Evolutionary conservation across 2,329 filamentous ascomycete species (phyloP), one percentile per base, ranked within the genome.

Genomic region (Bipolaris zeicola): DNA sequence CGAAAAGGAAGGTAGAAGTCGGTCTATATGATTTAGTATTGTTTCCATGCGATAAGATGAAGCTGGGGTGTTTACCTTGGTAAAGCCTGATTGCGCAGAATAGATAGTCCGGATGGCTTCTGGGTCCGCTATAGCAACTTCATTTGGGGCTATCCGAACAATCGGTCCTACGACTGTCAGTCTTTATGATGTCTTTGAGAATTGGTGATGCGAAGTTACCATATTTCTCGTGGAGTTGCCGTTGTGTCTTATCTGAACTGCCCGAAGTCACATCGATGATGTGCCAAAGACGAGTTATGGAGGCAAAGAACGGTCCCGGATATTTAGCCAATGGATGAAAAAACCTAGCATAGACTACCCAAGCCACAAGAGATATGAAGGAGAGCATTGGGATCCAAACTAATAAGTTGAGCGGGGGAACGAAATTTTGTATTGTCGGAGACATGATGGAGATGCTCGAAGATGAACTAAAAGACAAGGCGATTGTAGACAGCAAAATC

Each of bases 81-180:
- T 34, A 18, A 55, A 52, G 10, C 44, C 43, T 6, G 39, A 52
- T 18, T 56, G 38, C 1, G 49, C 10, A 11, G 38, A 37, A 13
- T 50, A 54, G 4, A 57, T 57, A 4, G 31, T 31, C 10, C 36
- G 48, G 20, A 54, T 45, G 5, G 55, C 50, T 38, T 52, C 54
- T 22, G 49, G 54, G 10, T 57, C 54, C 4, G 54, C 49, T 34
- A 57, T 52, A 1, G 48, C 48, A 22, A 57, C 41, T 31, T 57
- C 55, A 26, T 57, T 49, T 6, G 55, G 55, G 3, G 55, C 55
- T 3, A 57, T 57, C 14, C 55, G 38, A 28, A 57, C 24, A n/a
- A 57, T 50, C 1, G 50, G 45, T 1, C 53, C 52, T 55, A 26
- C 5, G 0, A 10, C n/a, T n/a, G 4, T 48, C 10, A 38, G 14